These are phyloP conservation scores for Solanum pennellii DNA, from an alignment of 257 asterid genomes.

Conservation along the genomic window DNA sequence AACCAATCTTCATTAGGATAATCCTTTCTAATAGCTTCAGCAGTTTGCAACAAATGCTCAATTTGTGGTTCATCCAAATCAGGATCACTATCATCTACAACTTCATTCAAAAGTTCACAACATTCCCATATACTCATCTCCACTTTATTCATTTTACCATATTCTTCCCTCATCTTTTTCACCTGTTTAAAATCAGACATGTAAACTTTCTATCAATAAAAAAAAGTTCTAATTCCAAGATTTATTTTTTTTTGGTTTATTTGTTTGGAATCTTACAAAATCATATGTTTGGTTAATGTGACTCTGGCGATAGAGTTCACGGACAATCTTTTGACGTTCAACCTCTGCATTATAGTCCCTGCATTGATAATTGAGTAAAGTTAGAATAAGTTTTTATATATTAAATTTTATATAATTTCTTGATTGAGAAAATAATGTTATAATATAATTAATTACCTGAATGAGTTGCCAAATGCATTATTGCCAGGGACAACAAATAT, in stretches of 20 bases:
- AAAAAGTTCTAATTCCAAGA: not conserved
- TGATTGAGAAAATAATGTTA: not conserved
- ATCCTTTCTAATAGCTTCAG: conserved; percentile 38
- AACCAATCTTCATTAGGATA: conserved; percentile 39
- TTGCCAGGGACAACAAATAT: conserved; percentile 14
- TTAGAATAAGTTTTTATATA: not conserved
- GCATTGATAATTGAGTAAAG: not conserved
- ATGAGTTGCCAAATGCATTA: conserved; percentile 29
- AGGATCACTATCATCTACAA: conserved; percentile 39
- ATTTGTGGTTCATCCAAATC: conserved; percentile 44
- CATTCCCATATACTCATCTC: conserved; percentile 52
- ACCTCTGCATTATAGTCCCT: conserved; percentile 23
- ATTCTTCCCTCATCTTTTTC: conserved; percentile 18
- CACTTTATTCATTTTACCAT: conserved; percentile 12
- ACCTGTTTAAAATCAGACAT: conserved; percentile 3
- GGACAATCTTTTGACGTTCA: conserved; percentile 4
- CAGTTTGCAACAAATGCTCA: conserved; percentile 36
- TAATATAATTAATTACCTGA: conserved; percentile 12
- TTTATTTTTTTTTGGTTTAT: too few relatives aligned
- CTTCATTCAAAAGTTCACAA: conserved; percentile 30
- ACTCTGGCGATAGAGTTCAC: conserved; percentile 11
- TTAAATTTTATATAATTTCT: not conserved
- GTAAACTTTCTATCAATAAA: too few relatives aligned
- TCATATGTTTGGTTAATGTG: conserved; percentile 25
- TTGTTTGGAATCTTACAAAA: conserved; percentile 1